phyloP scores from a whole-genome alignment of 306 rosid genomes.

The Sphenostylis stenocarpa region DNA sequence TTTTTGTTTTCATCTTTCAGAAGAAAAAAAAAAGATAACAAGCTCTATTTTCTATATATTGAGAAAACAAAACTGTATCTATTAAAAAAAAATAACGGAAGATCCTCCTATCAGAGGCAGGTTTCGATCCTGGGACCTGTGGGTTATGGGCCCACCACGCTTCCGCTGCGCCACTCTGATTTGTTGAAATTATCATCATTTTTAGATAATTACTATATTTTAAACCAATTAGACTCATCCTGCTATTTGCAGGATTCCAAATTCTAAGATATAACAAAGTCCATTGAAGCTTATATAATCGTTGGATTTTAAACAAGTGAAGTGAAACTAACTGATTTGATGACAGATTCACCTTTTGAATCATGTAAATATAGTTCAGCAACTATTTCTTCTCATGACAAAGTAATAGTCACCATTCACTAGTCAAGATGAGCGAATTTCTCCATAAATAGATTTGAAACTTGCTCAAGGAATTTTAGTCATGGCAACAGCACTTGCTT shows the following conservation, averaged over 20 bases:
- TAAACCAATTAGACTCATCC: no score
- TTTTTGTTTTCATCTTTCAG: no score
- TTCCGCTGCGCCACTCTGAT: slow-evolving; percentile 86
- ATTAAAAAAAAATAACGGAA: no score
- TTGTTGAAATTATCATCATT: background rate
- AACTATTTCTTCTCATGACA: background rate
- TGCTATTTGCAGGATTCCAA: no score
- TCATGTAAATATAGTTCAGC: slow-evolving; percentile 5
- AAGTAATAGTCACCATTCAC: background rate
- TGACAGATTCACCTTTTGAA: background rate
- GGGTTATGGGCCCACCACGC: slow-evolving; percentile 88
- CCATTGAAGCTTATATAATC: no score
- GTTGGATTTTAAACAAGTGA: background rate
- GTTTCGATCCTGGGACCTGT: slow-evolving; percentile 80
- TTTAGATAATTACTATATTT: no score
- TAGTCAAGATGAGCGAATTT: background rate
- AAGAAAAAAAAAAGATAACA: no score
- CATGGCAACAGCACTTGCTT: background rate
- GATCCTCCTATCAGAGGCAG: slow-evolving; percentile 73
- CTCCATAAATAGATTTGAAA: slow-evolving; percentile 3
- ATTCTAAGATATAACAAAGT: no score
- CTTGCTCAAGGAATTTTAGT: background rate
- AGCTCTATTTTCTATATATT: no score
- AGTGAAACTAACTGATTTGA: background rate
- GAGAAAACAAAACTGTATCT: no score